Percentiles rank a stretch among this genome's conserved stretches.
phyloP scores from a whole-genome alignment of 2,329 filamentous ascomycete species.

The Bertia moriformis region DNA sequence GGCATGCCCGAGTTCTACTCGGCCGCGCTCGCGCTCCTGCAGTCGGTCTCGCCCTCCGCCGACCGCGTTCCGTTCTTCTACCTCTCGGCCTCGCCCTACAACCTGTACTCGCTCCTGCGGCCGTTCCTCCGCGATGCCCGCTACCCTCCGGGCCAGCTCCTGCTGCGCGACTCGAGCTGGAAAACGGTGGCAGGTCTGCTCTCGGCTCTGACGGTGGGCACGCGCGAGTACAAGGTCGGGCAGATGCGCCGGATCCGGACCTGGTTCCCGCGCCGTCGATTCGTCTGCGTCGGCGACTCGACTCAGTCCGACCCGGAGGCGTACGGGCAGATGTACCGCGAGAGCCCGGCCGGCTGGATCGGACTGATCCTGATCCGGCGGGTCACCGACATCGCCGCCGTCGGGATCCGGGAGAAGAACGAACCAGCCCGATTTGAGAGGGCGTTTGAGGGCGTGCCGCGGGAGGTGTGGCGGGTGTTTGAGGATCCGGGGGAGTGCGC shows the following conservation, averaged over 20 bases:
- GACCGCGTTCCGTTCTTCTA: slow-evolving; percentile 44
- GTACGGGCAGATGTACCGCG: slow-evolving; percentile 64
- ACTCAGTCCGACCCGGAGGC: slow-evolving; percentile 85
- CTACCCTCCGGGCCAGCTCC: slow-evolving; percentile 66
- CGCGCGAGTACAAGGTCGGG: slow-evolving; percentile 72
- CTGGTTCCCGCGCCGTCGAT: slow-evolving; percentile 66
- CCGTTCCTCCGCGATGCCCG: slow-evolving; percentile 50
- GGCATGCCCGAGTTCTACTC: slow-evolving; percentile 80
- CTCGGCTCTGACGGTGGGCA: slow-evolving; percentile 64
- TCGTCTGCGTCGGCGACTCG: slow-evolving; percentile 78
- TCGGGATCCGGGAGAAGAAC: slow-evolving; percentile 61
- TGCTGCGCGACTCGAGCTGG: slow-evolving; percentile 76
- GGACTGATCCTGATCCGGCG: slow-evolving; percentile 74
- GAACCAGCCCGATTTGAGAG: slow-evolving; percentile 63
- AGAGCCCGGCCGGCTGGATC: slow-evolving; percentile 59
- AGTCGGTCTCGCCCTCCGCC: slow-evolving; percentile 49
- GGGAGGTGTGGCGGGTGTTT: slow-evolving; percentile 66
- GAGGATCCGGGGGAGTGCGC: slow-evolving; percentile 58
- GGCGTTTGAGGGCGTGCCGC: slow-evolving; percentile 66
- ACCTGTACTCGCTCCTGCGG: slow-evolving; percentile 75
- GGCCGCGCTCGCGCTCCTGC: slow-evolving; percentile 38
- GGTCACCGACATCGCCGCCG: slow-evolving; percentile 57
- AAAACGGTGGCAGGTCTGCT: slow-evolving; percentile 71
- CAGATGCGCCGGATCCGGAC: slow-evolving; percentile 63
- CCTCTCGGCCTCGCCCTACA: slow-evolving; percentile 84